These are phyloP conservation scores for Dactylis glomerata DNA, from an alignment of 176 grass and related monocot genomes.

Conservation along the genomic window DNA sequence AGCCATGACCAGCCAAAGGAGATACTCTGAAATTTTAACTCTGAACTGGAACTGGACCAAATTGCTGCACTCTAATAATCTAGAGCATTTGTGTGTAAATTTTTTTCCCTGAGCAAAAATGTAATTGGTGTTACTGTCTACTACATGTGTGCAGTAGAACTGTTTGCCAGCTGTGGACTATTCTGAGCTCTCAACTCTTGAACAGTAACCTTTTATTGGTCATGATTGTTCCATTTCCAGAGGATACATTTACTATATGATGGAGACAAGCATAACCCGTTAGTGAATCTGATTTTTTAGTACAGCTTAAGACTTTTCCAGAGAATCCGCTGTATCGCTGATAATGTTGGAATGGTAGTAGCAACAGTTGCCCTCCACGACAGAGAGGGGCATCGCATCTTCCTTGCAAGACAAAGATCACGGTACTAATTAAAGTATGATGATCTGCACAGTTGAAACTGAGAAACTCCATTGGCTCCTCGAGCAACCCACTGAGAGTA, in stretches of 20 bases:
- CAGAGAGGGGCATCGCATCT: constrained; percentile 29
- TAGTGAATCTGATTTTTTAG: neutral
- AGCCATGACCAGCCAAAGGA: neutral
- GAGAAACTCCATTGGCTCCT: constrained; percentile 18
- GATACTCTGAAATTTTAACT: neutral
- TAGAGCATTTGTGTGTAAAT: neutral
- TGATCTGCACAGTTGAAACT: constrained; percentile 43
- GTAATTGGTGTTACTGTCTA: neutral
- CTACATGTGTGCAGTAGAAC: neutral
- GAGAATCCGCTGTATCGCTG: neutral
- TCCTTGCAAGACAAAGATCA: constrained; percentile 3
- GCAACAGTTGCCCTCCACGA: neutral
- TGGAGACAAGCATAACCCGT: constrained; percentile 3
- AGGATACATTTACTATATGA: constrained; percentile 14
- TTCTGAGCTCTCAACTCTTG: neutral
- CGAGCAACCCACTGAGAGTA: constrained; percentile 42
- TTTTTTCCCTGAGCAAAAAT: neutral
- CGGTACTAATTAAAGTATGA: constrained; percentile 22
- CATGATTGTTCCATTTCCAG: constrained; percentile 34
- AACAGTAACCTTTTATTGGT: neutral
- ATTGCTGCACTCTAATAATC: neutral
- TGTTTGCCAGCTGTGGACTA: constrained; percentile 14
- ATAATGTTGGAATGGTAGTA: neutral
- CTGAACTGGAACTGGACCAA: neutral
- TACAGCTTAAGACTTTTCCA: neutral